These are phyloP conservation scores for Suillus alpinus DNA, from an alignment of 768 basidiomycete genomes.

Conservation along the genomic window DNA sequence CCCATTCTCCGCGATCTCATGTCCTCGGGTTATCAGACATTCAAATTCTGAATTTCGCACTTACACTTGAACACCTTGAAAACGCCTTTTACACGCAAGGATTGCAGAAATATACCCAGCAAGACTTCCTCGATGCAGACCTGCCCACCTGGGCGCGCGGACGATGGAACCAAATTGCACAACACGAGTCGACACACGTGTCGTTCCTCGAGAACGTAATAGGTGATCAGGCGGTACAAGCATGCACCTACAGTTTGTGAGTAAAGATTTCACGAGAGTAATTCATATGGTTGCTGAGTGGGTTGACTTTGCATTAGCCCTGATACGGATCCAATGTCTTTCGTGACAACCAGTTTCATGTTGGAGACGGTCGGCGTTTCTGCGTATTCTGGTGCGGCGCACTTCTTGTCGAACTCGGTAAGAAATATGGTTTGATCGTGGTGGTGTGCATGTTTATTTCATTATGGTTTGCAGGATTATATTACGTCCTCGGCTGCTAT, in stretches of 20 bases:
- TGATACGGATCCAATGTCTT: constrained; percentile 40
- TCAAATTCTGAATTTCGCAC: constrained; percentile 30
- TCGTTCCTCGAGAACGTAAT: constrained; percentile 32
- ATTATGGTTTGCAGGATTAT: constrained; percentile 31
- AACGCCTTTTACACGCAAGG: constrained; percentile 31
- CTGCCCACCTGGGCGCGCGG: constrained; percentile 36
- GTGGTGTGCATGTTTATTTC: neutral
- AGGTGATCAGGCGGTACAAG: constrained; percentile 10
- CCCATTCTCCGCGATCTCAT: neutral
- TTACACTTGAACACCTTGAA: constrained; percentile 38
- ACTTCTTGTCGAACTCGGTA: constrained; percentile 32
- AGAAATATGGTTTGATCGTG: neutral
- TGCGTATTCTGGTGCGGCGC: constrained; percentile 58
- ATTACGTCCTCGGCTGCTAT: constrained; percentile 58
- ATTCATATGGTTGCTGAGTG: neutral
- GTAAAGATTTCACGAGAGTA: neutral
- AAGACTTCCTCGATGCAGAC: constrained; percentile 37
- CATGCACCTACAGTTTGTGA: constrained; percentile 14
- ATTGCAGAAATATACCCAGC: constrained; percentile 34
- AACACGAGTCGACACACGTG: constrained; percentile 44
- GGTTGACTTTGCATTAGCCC: constrained; percentile 25
- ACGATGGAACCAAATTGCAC: constrained; percentile 33
- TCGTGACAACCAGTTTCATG: constrained; percentile 42
- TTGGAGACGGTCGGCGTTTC: constrained; percentile 54
- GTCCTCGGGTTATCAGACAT: constrained; percentile 10